phyloP scores from a whole-genome alignment of 148 eudicot genomes.

The Rhododendron williamsianum region DNA sequence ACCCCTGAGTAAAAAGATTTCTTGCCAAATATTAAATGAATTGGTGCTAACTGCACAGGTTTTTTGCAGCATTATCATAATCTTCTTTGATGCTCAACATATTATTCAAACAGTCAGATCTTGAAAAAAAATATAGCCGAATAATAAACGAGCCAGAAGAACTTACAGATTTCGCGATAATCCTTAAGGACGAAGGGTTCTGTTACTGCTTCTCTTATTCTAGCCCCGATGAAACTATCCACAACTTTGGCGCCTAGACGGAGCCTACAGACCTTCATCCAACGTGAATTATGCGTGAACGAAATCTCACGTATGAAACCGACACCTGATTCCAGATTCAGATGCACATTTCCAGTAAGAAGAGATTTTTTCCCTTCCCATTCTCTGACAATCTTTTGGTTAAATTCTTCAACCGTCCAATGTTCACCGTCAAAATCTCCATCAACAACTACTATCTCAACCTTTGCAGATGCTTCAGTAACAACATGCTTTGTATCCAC shows the following conservation, averaged over 20 bases:
- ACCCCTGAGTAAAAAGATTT: not conserved
- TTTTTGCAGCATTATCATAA: not conserved
- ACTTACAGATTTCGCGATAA: slow-evolving; percentile 16
- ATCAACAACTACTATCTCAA: slow-evolving; percentile 10
- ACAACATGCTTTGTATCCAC: not conserved
- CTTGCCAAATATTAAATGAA: not conserved
- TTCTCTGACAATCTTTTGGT: not conserved
- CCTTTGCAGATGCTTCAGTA: slow-evolving; percentile 8
- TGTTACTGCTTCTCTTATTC: not conserved
- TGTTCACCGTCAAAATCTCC: slow-evolving; percentile 3
- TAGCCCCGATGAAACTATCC: not conserved
- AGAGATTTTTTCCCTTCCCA: slow-evolving; percentile 1
- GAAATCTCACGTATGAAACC: not conserved
- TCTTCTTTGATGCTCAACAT: not conserved
- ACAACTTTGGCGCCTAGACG: slow-evolving; percentile 10
- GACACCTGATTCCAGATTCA: slow-evolving; percentile 2
- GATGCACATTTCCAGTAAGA: slow-evolving; percentile 5
- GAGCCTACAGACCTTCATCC: not conserved
- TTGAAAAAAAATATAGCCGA: not conserved
- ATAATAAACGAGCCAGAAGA: not conserved
- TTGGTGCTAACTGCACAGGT: not conserved
- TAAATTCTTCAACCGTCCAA: not conserved
- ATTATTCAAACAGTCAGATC: not conserved
- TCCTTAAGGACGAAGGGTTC: not conserved
- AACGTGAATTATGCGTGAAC: not conserved